Conservation (phyloP, 2,329 filamentous ascomycete genomes). For the Fusarium oxysporum region DNA sequence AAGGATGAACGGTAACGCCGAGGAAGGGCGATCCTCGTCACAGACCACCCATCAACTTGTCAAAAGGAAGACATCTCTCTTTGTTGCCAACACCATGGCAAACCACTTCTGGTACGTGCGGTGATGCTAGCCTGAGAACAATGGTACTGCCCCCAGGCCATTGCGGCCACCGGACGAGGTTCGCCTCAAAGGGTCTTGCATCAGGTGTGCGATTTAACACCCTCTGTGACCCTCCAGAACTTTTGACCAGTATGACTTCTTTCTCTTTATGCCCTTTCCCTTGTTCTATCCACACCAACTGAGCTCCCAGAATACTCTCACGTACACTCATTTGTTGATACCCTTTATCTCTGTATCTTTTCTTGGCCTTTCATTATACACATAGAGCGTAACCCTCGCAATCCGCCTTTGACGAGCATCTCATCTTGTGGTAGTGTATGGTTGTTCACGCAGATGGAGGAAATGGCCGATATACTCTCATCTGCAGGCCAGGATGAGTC, state of each 20-base stretch:
- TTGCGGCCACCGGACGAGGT: background rate
- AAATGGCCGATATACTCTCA: background rate
- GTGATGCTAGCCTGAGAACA: constrained; percentile 16
- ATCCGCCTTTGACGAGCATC: background rate
- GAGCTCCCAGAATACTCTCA: background rate
- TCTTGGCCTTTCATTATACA: constrained; percentile 2
- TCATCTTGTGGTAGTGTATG: background rate
- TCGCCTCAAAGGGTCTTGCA: background rate
- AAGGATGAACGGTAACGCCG: constrained; percentile 22
- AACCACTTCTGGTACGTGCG: constrained; percentile 3
- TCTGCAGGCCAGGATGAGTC: background rate
- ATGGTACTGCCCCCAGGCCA: constrained; percentile 18
- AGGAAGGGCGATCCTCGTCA: background rate
- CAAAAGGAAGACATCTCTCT: constrained; percentile 19
- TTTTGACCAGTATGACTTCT: background rate
- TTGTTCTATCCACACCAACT: background rate
- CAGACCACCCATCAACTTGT: constrained; percentile 22
- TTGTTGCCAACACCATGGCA: constrained; percentile 21
- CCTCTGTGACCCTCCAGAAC: background rate
- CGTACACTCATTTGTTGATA: background rate
- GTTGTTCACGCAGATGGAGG: background rate
- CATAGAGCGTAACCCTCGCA: background rate
- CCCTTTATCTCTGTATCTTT: background rate
- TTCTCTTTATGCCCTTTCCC: constrained; percentile 17
- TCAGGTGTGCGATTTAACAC: constrained; percentile 23